Conservation (phyloP, 257 asterid genomes). For the Verbascum thapsus region DNA sequence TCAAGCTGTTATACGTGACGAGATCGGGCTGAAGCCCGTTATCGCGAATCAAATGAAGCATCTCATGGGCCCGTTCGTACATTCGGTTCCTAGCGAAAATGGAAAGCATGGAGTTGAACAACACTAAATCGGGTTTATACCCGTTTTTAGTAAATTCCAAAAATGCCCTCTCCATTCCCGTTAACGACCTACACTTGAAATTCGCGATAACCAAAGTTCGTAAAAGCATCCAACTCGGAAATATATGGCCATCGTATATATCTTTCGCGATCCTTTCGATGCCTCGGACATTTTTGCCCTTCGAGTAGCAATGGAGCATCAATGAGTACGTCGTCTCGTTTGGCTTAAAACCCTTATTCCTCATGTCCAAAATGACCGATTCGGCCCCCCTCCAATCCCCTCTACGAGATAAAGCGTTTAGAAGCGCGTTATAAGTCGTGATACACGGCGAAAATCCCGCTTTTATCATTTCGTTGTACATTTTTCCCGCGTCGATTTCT, state of each 20-base stretch:
- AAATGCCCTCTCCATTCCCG: conserved; percentile 91
- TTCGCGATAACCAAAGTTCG: conserved; percentile 79
- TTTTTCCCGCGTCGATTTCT: conserved; percentile 63
- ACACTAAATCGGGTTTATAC: conserved; percentile 77
- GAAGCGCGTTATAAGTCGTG: conserved; percentile 82
- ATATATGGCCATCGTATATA: conserved; percentile 80
- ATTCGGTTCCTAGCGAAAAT: conserved; percentile 71
- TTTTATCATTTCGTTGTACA: conserved; percentile 79
- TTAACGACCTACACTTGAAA: conserved; percentile 74
- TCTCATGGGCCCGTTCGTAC: conserved; percentile 80
- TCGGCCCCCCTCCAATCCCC: conserved; percentile 88
- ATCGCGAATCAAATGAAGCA: conserved; percentile 59
- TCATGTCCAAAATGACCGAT: conserved; percentile 66
- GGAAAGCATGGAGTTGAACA: conserved; percentile 84
- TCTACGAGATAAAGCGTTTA: conserved; percentile 79
- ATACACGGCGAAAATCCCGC: conserved; percentile 84
- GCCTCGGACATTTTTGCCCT: conserved; percentile 77
- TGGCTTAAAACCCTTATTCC: conserved; percentile 79
- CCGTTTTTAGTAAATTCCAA: conserved; percentile 75
- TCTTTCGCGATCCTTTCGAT: conserved; percentile 75
- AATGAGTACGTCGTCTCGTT: conserved; percentile 77
- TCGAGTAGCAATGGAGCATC: conserved; percentile 85
- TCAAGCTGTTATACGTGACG: conserved; percentile 82
- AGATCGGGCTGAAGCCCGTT: conserved; percentile 75
- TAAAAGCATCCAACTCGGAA: conserved; percentile 88